These are phyloP conservation scores for Racocetra persica DNA, from an alignment of 371 early-diverging fungal genomes.

Conservation along the genomic window DNA sequence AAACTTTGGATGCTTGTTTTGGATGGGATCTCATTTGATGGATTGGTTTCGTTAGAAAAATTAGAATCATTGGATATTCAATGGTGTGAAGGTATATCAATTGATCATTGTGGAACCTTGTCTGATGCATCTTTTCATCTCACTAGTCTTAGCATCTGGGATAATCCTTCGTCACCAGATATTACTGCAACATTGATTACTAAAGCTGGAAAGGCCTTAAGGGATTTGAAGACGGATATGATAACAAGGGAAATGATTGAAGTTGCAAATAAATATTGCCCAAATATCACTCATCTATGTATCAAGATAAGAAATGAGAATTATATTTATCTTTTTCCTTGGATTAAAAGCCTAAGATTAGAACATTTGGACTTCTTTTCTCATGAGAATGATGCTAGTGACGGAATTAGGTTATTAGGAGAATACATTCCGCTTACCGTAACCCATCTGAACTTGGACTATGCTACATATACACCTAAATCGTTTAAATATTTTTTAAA, in stretches of 20 bases:
- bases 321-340: constrained; percentile 3
- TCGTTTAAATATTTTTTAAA: constrained; percentile 2
- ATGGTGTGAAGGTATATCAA: constrained; percentile 9
- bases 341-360: not conserved
- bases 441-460: not conserved
- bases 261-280: not conserved
- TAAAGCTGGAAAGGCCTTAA: not conserved
- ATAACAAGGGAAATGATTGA: not conserved
- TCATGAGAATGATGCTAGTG: not conserved
- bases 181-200: not conserved
- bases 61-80: not conserved
- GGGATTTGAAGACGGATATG: not conserved
- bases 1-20: not conserved
- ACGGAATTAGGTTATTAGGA: not conserved
- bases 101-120: not conserved
- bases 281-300: not conserved
- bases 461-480: not conserved
- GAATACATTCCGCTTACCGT: not conserved
- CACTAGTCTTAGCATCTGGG: not conserved
- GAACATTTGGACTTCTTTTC: not conserved
- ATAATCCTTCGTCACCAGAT: not conserved
- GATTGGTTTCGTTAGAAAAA: not conserved
- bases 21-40: not conserved
- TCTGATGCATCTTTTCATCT: not conserved
- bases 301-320: not conserved